Evolutionary conservation across 257 asterid genomes (phyloP), one percentile per base, ranked within the genome.

Genomic region (Gentiana straminea): DNA sequence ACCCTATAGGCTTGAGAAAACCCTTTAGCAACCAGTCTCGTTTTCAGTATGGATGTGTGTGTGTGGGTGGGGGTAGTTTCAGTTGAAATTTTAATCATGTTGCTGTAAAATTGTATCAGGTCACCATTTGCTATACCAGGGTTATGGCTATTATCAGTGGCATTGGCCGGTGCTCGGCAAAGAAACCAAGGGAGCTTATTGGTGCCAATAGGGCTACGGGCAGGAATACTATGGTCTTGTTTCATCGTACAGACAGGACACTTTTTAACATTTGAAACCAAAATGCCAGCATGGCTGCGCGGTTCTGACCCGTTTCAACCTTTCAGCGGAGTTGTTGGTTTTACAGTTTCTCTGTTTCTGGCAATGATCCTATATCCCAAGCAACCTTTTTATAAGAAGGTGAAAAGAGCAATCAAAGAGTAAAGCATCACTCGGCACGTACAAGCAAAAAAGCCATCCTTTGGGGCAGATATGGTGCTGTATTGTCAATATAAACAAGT

Each of bases 41-140:
- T 24, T 24, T 24, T 24, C 24, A 24, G 24, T 24, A 0, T 41
- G 58, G 57, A 4, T 33, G 35, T 54, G 49, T 12, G 24, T 9
- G 49, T 55, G 9, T 4, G 7, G 39, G 52, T 8, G 11, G 11
- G 7, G 37, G 24, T 41, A 15, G 12, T 35, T 60, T 49, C 33
- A 24, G 47, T 41, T 15, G 45, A 48, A 7, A 3, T n/a, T 35
- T 34, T 59, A 24, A 7, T 3, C 10, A 9, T 3, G 35, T 59
- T 47, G 41, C 57, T 51, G 49, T 52, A 12, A 15, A 55, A 54
- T 63, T 35, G 13, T 34, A 70, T 54, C 70, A 92, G 98, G 86
- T 85, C 95, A 45, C 63, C 64, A 13, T 73, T 79, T 93, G 94
- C 86, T 65, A 74, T 85, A 52, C 98, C 95, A 0, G 96, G 95